Conservation (phyloP, 441 rosid species). For the Corymbia calophylla region DNA sequence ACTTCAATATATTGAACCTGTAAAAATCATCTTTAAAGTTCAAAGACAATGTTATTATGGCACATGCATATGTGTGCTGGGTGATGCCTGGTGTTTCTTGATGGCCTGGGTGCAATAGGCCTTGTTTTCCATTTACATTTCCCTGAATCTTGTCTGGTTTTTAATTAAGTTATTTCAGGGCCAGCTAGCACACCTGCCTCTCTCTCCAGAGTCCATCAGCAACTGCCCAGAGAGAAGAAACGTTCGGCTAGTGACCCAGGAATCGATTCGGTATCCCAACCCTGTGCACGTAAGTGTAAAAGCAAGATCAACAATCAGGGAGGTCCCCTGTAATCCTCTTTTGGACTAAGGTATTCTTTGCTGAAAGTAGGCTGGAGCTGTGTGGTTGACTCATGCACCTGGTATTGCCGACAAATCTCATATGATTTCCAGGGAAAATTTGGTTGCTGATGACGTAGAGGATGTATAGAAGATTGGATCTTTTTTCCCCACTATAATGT, state of each 20-base stretch:
- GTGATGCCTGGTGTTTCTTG: not conserved
- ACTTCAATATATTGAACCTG: not conserved
- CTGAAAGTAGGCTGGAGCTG: not conserved
- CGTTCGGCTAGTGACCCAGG: not conserved
- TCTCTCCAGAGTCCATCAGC: not conserved
- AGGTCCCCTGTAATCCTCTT: not conserved
- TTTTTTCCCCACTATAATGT: not conserved
- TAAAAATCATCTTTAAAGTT: not conserved
- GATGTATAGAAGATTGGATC: not conserved
- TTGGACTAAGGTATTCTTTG: not conserved
- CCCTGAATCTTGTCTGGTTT: not conserved
- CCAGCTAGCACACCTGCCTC: not conserved
- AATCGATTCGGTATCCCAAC: not conserved
- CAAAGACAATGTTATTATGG: not conserved
- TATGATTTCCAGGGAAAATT: not conserved
- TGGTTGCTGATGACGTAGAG: not conserved
- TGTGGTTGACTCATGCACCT: not conserved
- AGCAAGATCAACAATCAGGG: not conserved
- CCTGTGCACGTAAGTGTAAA: not conserved
- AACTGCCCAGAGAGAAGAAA: not conserved
- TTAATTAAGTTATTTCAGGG: not conserved
- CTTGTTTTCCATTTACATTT: not conserved
- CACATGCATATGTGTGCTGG: not conserved
- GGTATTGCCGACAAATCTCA: not conserved
- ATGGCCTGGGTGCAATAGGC: not conserved